Percentiles rank a stretch among this genome's conserved stretches.
Evolutionary conservation across 768 basidiomycete genomes (phyloP).

Genomic region (Pholiota conissans): DNA sequence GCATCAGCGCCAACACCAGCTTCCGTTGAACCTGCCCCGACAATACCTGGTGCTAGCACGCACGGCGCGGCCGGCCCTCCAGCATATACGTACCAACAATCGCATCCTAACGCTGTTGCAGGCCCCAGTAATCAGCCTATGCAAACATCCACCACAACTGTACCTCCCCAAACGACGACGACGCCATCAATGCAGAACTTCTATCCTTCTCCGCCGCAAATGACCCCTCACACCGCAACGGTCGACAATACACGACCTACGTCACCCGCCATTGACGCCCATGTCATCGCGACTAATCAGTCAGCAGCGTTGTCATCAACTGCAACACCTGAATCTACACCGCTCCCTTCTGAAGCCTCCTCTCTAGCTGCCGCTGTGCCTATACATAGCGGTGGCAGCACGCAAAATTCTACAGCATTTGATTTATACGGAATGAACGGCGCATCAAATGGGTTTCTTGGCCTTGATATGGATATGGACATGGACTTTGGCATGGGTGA

Average conservation of each 20-base stretch:
- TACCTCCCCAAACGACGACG: slow-evolving; percentile 16
- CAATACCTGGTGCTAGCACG: background rate
- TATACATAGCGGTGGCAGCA: slow-evolving; percentile 5
- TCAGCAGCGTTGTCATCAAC: background rate
- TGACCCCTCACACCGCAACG: slow-evolving; percentile 30
- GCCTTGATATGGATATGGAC: slow-evolving; percentile 48
- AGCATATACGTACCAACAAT: background rate
- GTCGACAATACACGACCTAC: slow-evolving; percentile 15
- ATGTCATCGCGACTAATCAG: background rate
- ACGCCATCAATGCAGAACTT: slow-evolving; percentile 36
- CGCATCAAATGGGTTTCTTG: slow-evolving; percentile 35
- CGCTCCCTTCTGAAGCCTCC: background rate
- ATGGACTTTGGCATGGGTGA: slow-evolving; percentile 45
- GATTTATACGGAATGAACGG: slow-evolving; percentile 45
- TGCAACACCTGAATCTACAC: background rate
- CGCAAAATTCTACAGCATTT: slow-evolving; percentile 29
- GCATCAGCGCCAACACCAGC: slow-evolving; percentile 23
- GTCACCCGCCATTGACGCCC: slow-evolving; percentile 23
- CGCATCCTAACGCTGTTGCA: background rate
- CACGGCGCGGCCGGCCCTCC: background rate
- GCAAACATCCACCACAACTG: slow-evolving; percentile 6
- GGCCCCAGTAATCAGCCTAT: background rate
- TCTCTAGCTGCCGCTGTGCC: background rate
- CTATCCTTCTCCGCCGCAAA: slow-evolving; percentile 65
- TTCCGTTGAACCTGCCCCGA: slow-evolving; percentile 3